Percentiles rank a stretch among this genome's conserved stretches.
These are phyloP conservation scores for Pleurotus tuber-regium DNA, from an alignment of 768 basidiomycete species.

Conservation along the genomic window DNA sequence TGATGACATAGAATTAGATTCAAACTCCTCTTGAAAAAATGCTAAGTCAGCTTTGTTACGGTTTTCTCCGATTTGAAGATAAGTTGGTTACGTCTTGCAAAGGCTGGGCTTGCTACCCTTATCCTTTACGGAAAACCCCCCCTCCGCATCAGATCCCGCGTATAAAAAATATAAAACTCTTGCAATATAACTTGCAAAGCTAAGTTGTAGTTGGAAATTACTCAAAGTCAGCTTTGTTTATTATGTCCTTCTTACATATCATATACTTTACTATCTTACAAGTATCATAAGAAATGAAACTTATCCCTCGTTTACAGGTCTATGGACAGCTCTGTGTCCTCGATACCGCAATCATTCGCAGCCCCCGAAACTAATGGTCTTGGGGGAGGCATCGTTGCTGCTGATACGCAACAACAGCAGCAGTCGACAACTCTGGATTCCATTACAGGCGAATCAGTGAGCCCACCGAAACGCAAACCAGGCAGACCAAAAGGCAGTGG, in stretches of 20 bases:
- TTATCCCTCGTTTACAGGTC: background rate
- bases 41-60: conserved; percentile 13
- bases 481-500: conserved; percentile 81
- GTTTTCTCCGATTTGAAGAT: no score
- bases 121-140: conserved; percentile 8
- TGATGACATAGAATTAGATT: background rate
- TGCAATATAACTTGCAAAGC: background rate
- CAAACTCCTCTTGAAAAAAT: conserved; percentile 2
- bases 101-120: conserved; percentile 7
- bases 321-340: conserved; percentile 11
- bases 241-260: background rate
- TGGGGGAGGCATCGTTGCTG: background rate
- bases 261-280: background rate
- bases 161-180: conserved; percentile 3
- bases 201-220: background rate
- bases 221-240: background rate
- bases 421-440: background rate
- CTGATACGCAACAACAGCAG: background rate
- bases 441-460: background rate
- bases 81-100: background rate
- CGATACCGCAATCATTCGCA: background rate
- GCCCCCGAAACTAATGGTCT: background rate
- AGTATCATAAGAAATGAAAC: background rate
- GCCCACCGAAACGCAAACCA: conserved; percentile 57
- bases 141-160: conserved; percentile 2